These are phyloP conservation scores for Agrocybe chaxingu DNA, from an alignment of 768 basidiomycete genomes.

Conservation along the genomic window DNA sequence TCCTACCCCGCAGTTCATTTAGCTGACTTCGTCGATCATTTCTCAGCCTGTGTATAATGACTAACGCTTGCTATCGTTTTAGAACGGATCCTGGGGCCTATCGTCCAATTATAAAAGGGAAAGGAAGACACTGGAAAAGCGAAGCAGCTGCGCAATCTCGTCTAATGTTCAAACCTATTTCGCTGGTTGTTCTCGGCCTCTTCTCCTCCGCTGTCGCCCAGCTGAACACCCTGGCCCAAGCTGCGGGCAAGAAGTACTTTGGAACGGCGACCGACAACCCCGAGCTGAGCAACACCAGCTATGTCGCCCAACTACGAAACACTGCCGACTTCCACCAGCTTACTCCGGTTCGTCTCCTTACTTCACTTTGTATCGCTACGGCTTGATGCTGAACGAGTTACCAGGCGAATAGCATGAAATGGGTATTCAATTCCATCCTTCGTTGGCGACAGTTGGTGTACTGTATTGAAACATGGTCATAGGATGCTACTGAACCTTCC, in stretches of 20 bases:
- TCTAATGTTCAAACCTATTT: conserved; percentile 10
- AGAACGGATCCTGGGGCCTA: no score
- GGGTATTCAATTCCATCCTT: conserved; percentile 27
- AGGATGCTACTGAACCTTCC: conserved; percentile 52
- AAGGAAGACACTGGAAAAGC: background rate
- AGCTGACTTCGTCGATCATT: no score
- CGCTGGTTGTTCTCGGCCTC: conserved; percentile 5
- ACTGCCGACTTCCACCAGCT: conserved; percentile 40
- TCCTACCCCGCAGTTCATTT: no score
- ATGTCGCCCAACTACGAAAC: conserved; percentile 36
- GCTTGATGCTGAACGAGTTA: background rate
- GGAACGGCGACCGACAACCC: conserved; percentile 29
- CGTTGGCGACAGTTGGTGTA: background rate
- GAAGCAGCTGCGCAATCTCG: background rate
- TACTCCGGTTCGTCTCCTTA: conserved; percentile 31
- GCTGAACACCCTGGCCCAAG: conserved; percentile 12
- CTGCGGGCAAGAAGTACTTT: conserved; percentile 7
- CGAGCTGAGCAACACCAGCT: conserved; percentile 40
- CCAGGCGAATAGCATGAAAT: conserved; percentile 52
- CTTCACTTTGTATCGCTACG: background rate
- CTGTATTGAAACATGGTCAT: background rate
- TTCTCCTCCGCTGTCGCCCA: conserved; percentile 12
- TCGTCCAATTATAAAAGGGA: no score
- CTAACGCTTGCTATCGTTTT: no score
- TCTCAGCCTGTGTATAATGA: no score